Conservation (phyloP, 495 filamentous ascomycete species). For the Penicillium paradoxum region DNA sequence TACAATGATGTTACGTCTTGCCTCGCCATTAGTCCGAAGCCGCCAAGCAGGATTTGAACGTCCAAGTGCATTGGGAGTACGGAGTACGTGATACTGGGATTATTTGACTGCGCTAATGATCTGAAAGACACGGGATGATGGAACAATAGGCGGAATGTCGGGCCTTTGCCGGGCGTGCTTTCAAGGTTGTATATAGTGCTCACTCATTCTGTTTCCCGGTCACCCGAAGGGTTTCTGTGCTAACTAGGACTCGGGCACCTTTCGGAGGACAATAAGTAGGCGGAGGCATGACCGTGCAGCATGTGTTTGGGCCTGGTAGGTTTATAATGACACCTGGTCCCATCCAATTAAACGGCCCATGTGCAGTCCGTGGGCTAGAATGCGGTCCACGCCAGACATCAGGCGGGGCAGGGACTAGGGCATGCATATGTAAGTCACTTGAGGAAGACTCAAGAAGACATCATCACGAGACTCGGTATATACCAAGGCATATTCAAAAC, state of each 20-base stretch:
- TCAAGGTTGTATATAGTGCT: not conserved
- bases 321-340: not conserved
- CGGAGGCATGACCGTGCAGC: conserved; percentile 8
- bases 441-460: not conserved
- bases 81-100: no score
- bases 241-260: not conserved
- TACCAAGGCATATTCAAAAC: not conserved
- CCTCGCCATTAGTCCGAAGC: not conserved
- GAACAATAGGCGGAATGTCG: not conserved
- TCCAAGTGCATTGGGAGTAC: conserved; percentile 1
- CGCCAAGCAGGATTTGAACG: conserved; percentile 5
- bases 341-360: conserved; percentile 2
- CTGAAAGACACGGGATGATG: not conserved
- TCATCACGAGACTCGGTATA: not conserved
- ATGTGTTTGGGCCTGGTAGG: conserved; percentile 5
- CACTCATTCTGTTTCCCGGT: not conserved
- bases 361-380: conserved; percentile 4
- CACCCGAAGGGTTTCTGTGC: not conserved
- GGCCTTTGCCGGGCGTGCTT: not conserved
- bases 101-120: not conserved
- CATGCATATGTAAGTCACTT: not conserved
- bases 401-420: not conserved
- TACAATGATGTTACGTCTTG: not conserved
- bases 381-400: not conserved
- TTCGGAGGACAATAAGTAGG: not conserved